Base-by-base conservation (phyloP, 495 filamentous ascomycete species). In the Penicillium argentinense region DNA sequence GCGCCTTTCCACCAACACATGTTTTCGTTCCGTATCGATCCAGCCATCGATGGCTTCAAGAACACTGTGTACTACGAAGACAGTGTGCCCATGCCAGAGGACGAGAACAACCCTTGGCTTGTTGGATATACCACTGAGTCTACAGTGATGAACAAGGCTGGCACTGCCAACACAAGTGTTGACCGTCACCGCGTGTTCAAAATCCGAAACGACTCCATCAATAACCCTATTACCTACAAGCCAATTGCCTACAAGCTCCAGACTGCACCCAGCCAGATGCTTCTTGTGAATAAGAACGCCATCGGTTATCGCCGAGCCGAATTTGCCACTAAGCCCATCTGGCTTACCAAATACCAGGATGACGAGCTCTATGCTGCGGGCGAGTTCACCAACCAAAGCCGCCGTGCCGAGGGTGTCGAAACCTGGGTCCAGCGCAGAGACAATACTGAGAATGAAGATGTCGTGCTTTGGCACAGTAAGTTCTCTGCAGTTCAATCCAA, bases 11-110 rank as follows among this genome's bases (percentile, higher is more conserved):
- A 96, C 53, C 91, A 96, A 56, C 91, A 96, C 68, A 87, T 95
- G 64, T 93, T 96, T 69, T 89, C 86, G 2, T 81, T 95, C 1
- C 86, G 91, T 11, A 75, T 96, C 12, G 90, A 96, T 63, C 90
- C 91, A 5, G 79, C 81, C 30, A 75, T 95, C 43, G 89, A 88
- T 47, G 91, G 89, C 2, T 80, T 81, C 52, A 68, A 75, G 33
- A 91, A 91, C 59, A 76, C 82, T 3, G 60, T 89, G 22, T 81
- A 83, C 32, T 84, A 82, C 57, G 84, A 89, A 43, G 87, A 91
- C 58, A 80, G 85, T 6, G 76, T 87, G 39, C 70, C 87, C 0
- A 82, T 90, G 69, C 85, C 87, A 13, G 79, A 87, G 37, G 80
- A 80, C 9, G 74, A 78, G 4, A 83, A 85, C 52, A 96, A 96